A percentile compares a stretch with the other conserved stretches of the same genome.
phyloP scores from a whole-genome alignment of 2,329 filamentous ascomycete species.

The Colletotrichum simmondsii region DNA sequence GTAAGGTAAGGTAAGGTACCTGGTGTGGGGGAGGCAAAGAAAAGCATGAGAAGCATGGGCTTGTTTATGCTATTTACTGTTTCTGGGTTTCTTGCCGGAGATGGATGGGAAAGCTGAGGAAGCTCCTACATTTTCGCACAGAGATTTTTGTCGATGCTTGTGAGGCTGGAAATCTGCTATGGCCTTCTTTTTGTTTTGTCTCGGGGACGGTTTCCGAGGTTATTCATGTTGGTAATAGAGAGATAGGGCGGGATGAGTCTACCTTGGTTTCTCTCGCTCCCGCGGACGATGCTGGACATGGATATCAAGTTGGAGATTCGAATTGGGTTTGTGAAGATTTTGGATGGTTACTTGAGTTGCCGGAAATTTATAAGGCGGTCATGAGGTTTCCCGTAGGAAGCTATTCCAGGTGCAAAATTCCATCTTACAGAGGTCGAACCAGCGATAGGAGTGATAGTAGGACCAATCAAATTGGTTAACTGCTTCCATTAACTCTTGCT shows the following conservation, averaged over 20 bases:
- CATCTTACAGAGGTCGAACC: neutral
- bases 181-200: neutral
- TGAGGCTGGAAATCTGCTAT: neutral
- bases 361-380: neutral
- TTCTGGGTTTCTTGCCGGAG: neutral
- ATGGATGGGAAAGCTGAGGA: neutral
- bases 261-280: neutral
- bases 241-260: neutral
- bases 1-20: too few relatives aligned
- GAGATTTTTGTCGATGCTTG: neutral
- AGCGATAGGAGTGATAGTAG: neutral
- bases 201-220: neutral
- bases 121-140: neutral
- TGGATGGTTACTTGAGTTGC: neutral
- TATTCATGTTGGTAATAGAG: neutral
- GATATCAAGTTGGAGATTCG: neutral
- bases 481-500: too few relatives aligned
- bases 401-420: neutral
- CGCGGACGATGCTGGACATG: neutral
- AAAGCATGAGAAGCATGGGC: neutral
- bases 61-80: neutral
- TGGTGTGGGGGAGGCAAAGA: neutral
- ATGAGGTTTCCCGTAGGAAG: neutral
- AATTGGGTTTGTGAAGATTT: neutral
- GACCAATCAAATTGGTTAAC: too few relatives aligned